Evolutionary conservation across 345 rosid species (phyloP).

Genomic region (Angophora floribunda): DNA sequence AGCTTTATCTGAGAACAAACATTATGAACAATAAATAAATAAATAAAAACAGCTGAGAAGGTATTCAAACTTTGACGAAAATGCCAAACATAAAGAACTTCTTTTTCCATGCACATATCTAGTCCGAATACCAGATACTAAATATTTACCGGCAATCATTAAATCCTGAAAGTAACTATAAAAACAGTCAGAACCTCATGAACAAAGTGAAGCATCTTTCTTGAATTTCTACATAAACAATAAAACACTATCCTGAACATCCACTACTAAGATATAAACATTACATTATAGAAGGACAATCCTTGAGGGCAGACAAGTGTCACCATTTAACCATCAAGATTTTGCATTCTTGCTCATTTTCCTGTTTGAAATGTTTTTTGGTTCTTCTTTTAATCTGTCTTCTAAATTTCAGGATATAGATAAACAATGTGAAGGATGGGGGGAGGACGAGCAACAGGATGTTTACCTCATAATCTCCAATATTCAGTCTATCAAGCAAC

Average conservation of each 20-base stretch:
- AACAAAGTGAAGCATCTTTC: neutral
- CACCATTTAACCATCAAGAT: neutral
- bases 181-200: neutral
- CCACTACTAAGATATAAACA: neutral
- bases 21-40: neutral
- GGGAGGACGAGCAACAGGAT: neutral
- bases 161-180: neutral
- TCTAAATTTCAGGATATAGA: neutral
- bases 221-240: neutral
- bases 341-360: neutral
- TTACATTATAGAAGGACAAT: neutral
- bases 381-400: neutral
- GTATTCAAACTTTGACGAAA: neutral
- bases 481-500: slow-evolving; percentile 66
- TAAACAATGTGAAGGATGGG: neutral
- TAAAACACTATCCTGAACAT: neutral
- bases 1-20: slow-evolving; percentile 56
- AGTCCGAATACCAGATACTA: neutral
- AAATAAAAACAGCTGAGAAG: neutral
- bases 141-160: neutral
- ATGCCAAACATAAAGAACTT: neutral
- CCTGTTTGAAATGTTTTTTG: neutral
- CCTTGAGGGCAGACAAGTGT: neutral
- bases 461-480: slow-evolving; percentile 85
- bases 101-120: neutral